Percentiles rank a stretch among this genome's conserved stretches.
Evolutionary conservation across 2,329 filamentous ascomycete genomes (phyloP).

Genomic region (Fusarium beomiforme): DNA sequence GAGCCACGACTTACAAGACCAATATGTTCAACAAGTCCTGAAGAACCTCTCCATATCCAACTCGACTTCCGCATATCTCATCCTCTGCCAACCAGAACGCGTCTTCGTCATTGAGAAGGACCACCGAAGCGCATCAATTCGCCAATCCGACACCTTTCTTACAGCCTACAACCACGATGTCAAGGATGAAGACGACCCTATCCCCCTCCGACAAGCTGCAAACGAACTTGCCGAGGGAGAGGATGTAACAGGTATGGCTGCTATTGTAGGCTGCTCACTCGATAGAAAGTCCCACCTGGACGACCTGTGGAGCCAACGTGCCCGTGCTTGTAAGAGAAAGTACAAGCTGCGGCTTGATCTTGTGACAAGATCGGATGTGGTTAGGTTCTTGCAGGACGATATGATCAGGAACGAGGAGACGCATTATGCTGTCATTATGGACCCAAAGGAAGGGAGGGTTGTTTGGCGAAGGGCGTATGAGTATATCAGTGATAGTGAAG

Average conservation of each 20-base stretch:
- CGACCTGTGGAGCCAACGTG: constrained; percentile 25
- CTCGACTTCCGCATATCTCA: constrained; percentile 46
- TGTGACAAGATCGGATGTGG: constrained; percentile 36
- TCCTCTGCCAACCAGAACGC: constrained; percentile 41
- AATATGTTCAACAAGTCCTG: constrained; percentile 26
- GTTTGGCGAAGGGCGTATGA: constrained; percentile 15
- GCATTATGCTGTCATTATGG: constrained; percentile 54
- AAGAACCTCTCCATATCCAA: constrained; percentile 12
- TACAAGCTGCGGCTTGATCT: not conserved
- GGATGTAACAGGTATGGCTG: constrained; percentile 35
- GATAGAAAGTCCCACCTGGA: constrained; percentile 38
- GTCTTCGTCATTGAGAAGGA: constrained; percentile 45
- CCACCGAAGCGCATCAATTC: constrained; percentile 30
- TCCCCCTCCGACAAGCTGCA: constrained; percentile 8
- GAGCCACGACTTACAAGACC: not conserved
- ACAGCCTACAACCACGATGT: constrained; percentile 45
- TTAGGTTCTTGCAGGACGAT: constrained; percentile 36
- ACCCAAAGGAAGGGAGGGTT: constrained; percentile 56
- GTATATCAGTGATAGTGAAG: not conserved
- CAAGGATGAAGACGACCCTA: constrained; percentile 36
- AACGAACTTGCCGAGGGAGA: constrained; percentile 2
- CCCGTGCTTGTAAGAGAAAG: not conserved
- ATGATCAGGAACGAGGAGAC: constrained; percentile 45
- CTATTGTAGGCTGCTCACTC: constrained; percentile 36
- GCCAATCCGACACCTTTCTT: constrained; percentile 36